Percentiles rank a stretch among this genome's conserved stretches.
Conservation (phyloP, 2,329 filamentous ascomycete species). For the Ophiocordyceps polyrhachis-furcata region DNA sequence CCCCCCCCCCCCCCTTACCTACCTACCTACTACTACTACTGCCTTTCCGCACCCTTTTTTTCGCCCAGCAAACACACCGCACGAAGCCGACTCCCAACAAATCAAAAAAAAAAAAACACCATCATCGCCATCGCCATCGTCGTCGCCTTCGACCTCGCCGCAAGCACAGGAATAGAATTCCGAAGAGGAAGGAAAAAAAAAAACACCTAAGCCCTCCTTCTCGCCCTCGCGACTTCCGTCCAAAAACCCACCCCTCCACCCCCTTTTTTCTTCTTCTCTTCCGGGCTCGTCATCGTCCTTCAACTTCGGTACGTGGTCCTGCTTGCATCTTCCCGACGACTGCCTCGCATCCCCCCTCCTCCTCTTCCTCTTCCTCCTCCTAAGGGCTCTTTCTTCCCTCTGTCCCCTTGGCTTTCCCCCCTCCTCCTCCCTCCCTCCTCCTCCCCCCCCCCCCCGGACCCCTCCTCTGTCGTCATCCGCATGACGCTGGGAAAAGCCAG, state of each 20-base stretch:
- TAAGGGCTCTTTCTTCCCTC: slow-evolving; percentile 9
- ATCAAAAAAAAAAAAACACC: slow-evolving; percentile 2
- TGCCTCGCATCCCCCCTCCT: slow-evolving; percentile 3
- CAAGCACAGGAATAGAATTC: background rate
- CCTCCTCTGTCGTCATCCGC: slow-evolving; percentile 20
- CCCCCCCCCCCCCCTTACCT: slow-evolving; percentile 6
- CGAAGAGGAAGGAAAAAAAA: no score
- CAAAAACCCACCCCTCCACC: background rate
- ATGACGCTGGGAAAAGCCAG: background rate
- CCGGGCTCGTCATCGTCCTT: background rate
- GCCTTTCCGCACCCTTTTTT: slow-evolving; percentile 10
- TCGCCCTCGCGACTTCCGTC: background rate
- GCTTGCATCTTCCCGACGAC: slow-evolving; percentile 2
- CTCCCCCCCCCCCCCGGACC: slow-evolving; percentile 4
- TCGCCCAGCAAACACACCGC: slow-evolving; percentile 8
- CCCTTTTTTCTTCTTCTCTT: background rate
- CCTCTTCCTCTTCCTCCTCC: slow-evolving; percentile 8
- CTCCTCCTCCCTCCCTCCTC: slow-evolving; percentile 6
- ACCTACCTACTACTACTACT: slow-evolving; percentile 8
- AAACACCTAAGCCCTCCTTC: background rate
- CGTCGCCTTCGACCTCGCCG: slow-evolving; percentile 4
- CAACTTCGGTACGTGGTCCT: slow-evolving; percentile 3
- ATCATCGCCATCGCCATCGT: slow-evolving; percentile 5
- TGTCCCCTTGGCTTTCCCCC: slow-evolving; percentile 3
- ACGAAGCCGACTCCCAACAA: slow-evolving; percentile 12